Evolutionary conservation across 345 rosid genomes (phyloP), one percentile per base, ranked within the genome.

Genomic region (Dipteronia sinensis): DNA sequence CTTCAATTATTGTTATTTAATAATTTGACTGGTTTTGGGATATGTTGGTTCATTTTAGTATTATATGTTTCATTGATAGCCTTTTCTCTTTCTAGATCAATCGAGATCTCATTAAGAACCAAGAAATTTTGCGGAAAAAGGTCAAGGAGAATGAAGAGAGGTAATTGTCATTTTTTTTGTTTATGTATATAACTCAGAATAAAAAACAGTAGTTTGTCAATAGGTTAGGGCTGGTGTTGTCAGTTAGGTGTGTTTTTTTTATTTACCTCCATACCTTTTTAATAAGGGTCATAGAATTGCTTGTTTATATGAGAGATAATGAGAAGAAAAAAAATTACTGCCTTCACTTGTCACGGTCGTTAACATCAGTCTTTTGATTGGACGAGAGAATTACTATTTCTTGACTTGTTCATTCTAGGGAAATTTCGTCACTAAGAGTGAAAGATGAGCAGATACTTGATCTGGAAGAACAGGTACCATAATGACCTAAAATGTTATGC

Each of bases 141-240:
- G 85, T 85, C 16, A 88, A 88, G 86, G 95, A 94, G 86, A 85
- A 88, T 68, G 98, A 92, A 83, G 90, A 92, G 79, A 92, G 98
- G 94, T 94, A 80, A 20, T 38, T 53, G 51, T 67, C 42, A 75
- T 68, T 34, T 44, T 15, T 44, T 2, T 6, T 23, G 22, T 8
- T 1, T 4, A 17, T 19, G 25, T 15, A 67, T 16, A 67, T n/a
- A 67, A 20, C 27, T 15, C 12, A 4, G 38, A 34, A 34, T 34
- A 34, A 34, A 34, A 4, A 34, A 31, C 8, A 49, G 62, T 70
- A 53, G 23, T 27, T 71, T 16, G 38, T 5, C 22, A 27, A 71
- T 51, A 27, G 10, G 11, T 70, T 49, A 8, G 20, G 59, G 38
- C n/a, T 20, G 58, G 59, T 47, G 61, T 69, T 49, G 20, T 25